Conservation (phyloP, 1,139 yeast species). For the Blastobotrys persicus region DNA sequence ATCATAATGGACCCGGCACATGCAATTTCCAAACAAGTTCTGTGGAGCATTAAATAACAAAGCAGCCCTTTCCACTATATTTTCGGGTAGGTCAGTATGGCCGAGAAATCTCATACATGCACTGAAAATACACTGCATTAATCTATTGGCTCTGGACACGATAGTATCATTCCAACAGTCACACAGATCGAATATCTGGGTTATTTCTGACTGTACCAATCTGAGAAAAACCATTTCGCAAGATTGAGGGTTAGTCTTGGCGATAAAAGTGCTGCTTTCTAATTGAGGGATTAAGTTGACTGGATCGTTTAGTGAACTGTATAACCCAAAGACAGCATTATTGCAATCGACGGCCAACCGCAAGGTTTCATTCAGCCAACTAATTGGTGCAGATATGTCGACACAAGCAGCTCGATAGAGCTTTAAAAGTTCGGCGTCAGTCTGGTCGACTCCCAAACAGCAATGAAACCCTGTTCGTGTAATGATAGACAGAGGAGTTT, state of each 20-base stretch:
- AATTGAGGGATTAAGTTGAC: not conserved
- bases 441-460: too few species aligned
- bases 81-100: not conserved
- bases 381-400: too few species aligned
- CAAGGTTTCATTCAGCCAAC: too few species aligned
- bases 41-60: slow-evolving; percentile 5
- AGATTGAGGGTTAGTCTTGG: not conserved
- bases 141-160: not conserved
- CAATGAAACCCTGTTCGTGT: too few species aligned
- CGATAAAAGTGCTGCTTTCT: not conserved
- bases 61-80: not conserved
- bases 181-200: not conserved
- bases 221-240: not conserved
- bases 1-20: slow-evolving; percentile 12
- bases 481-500: too few species aligned
- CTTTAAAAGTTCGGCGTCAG: too few species aligned
- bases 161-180: not conserved
- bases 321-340: not conserved
- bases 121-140: not conserved
- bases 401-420: too few species aligned
- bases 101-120: too few species aligned
- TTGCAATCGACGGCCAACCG: too few species aligned
- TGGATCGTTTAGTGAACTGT: not conserved
- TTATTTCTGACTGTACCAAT: not conserved
- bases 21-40: not conserved